phyloP scores from a whole-genome alignment of 2,329 filamentous ascomycete species.

The Calcarisporium arbuscula region DNA sequence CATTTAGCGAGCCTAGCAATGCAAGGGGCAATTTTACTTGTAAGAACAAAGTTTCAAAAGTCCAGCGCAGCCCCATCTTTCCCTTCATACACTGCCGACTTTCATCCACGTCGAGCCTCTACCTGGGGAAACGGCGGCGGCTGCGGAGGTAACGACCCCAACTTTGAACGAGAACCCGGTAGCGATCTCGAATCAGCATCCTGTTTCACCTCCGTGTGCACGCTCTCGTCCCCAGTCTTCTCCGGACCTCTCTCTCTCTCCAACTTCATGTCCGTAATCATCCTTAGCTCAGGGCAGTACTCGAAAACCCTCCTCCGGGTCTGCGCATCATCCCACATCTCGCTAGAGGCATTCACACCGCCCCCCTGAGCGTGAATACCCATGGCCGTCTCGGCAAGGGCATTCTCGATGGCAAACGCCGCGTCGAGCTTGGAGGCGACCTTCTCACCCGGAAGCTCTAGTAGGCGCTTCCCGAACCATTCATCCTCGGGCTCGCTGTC shows the following conservation, averaged over 20 bases:
- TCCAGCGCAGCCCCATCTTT: too few relatives aligned
- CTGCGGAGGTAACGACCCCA: conserved; percentile 1
- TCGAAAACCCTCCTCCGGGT: conserved; percentile 42
- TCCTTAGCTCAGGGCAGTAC: conserved; percentile 50
- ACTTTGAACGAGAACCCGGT: neutral
- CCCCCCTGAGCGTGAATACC: conserved; percentile 46
- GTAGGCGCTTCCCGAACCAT: conserved; percentile 47
- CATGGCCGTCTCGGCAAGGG: conserved; percentile 45
- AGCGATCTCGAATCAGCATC: too few relatives aligned
- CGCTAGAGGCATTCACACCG: conserved; percentile 31
- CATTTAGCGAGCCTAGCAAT: too few relatives aligned
- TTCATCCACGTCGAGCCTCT: conserved; percentile 2
- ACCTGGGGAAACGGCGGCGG: neutral
- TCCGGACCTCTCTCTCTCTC: conserved; percentile 38
- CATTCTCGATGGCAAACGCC: conserved; percentile 42
- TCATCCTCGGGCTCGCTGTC: conserved; percentile 47
- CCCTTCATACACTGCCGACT: too few relatives aligned
- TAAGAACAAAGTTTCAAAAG: too few relatives aligned
- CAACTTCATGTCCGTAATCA: conserved; percentile 52
- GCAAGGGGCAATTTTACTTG: too few relatives aligned
- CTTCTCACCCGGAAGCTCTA: conserved; percentile 39
- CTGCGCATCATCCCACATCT: conserved; percentile 39
- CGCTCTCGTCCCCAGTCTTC: conserved; percentile 8
- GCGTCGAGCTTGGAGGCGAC: conserved; percentile 36
- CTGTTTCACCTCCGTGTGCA: neutral